These are phyloP conservation scores for Camelina hispida DNA, from an alignment of 345 rosid species.

Conservation along the genomic window DNA sequence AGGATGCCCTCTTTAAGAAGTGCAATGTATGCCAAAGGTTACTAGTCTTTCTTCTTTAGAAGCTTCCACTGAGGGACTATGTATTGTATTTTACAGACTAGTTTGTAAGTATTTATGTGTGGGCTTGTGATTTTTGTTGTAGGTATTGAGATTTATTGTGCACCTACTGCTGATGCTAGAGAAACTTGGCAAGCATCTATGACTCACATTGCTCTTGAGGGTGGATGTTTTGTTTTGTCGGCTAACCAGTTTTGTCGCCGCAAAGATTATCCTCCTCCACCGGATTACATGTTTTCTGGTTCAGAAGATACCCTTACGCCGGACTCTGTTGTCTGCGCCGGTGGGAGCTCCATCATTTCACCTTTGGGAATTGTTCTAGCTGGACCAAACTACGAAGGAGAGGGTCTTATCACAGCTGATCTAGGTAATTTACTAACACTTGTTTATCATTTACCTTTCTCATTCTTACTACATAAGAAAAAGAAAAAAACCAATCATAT, in stretches of 20 bases:
- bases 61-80: background rate
- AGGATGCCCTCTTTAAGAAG: slow-evolving; percentile 94
- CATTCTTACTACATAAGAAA: background rate
- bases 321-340: slow-evolving; percentile 84
- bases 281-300: slow-evolving; percentile 73
- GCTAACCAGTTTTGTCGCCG: slow-evolving; percentile 91
- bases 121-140: slow-evolving; percentile 21
- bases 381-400: slow-evolving; percentile 90
- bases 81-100: slow-evolving; percentile 10
- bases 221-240: slow-evolving; percentile 89
- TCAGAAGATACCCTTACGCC: slow-evolving; percentile 68
- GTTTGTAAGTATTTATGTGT: background rate
- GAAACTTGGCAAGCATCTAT: slow-evolving; percentile 84
- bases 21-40: slow-evolving; percentile 94
- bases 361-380: slow-evolving; percentile 84
- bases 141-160: slow-evolving; percentile 94
- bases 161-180: slow-evolving; percentile 95
- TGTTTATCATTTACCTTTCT: background rate
- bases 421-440: slow-evolving; percentile 57
- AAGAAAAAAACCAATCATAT: background rate
- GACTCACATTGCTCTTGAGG: slow-evolving; percentile 97
- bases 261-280: slow-evolving; percentile 92
- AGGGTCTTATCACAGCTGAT: slow-evolving; percentile 86
- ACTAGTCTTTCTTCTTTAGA: slow-evolving; percentile 36
- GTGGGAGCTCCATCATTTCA: slow-evolving; percentile 91